phyloP scores from a whole-genome alignment of 179 eudicot species.

The Drosera spatulata region DNA sequence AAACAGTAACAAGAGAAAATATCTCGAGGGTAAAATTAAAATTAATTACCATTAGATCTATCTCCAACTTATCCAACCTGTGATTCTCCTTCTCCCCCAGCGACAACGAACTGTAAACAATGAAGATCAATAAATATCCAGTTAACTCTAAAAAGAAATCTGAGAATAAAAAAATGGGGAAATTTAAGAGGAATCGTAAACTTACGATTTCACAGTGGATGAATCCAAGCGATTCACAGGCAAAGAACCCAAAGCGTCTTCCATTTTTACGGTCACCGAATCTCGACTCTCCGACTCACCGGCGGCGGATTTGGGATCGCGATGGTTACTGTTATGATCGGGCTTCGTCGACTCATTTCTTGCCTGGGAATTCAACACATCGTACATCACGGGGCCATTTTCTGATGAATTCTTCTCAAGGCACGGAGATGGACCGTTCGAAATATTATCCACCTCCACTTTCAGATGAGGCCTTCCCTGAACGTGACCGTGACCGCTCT shows the following conservation, averaged over 20 bases:
- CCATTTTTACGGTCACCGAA: slow-evolving; percentile 33
- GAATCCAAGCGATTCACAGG: slow-evolving; percentile 33
- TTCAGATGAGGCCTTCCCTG: slow-evolving; percentile 14
- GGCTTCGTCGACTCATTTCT: slow-evolving; percentile 4
- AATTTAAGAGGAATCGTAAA: slow-evolving; percentile 8
- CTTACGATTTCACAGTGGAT: slow-evolving; percentile 47
- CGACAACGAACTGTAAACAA: slow-evolving; percentile 22
- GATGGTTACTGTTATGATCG: slow-evolving; percentile 2
- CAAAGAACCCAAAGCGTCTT: slow-evolving; percentile 38
- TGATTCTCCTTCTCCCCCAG: slow-evolving; percentile 27
- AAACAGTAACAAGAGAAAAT: not conserved
- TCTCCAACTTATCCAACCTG: slow-evolving; percentile 63
- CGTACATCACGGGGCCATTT: slow-evolving; percentile 17
- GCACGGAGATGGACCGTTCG: slow-evolving; percentile 27
- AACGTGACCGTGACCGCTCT: slow-evolving; percentile 26
- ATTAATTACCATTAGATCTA: slow-evolving; percentile 88
- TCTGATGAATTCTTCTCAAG: slow-evolving; percentile 32
- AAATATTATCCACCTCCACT: slow-evolving; percentile 33
- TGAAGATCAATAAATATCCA: not conserved
- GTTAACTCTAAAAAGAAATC: no score
- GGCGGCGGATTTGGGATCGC: slow-evolving; percentile 16
- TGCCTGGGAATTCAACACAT: slow-evolving; percentile 15
- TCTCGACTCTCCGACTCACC: slow-evolving; percentile 28
- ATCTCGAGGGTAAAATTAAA: not conserved
- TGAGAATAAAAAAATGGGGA: not conserved